Evolutionary conservation across 2,329 filamentous ascomycete genomes (phyloP), one percentile per base, ranked within the genome.

Genomic region (Lachnellula suecica): DNA sequence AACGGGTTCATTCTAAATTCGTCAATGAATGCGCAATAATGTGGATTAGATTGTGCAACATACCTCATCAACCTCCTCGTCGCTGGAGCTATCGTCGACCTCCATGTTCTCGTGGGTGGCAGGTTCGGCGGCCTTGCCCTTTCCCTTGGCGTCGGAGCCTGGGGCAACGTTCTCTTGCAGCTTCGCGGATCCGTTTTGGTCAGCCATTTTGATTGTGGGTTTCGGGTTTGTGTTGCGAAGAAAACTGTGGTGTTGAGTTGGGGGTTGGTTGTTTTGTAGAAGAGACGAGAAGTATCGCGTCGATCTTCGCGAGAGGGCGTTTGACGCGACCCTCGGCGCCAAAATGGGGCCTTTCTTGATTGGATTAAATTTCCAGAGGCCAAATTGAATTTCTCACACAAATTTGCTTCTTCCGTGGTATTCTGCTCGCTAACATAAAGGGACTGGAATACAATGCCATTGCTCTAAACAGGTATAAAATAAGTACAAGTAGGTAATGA

Each of bases 101-200:
- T 87, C 88, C 82, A 91, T 88, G 67, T 79, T 79, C 66, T 88
- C 83, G 60, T 84, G 75, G 38, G 71, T 72, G 49, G 71, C 71
- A 49, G 72, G 71, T 47, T 72, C 68, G 56, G 52, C 74, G 37
- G 82, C 85, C 79, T 96, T 96, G 76, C 91, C 91, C 80, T 96
- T 96, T 73, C 89, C 90, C 81, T 96, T 96, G 71, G 78, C 74
- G 66, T 83, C 78, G 56, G 75, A 69, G 58, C 79, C 69, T 57
- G 70, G 50, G 41, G 55, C 57, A 34, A 56, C 50, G 44, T 66
- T 67, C 63, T 68, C 63, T 59, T 66, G 68, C 57, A 70, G 40
- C 13, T 22, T 68, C 54, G 67, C 66, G 63, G 76, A 67, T 66
- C 73, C 65, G 64, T 76, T 71, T 64, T 75, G 66, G 51, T 62